A percentile compares a stretch with the other conserved stretches of the same genome.
Evolutionary conservation across 495 filamentous ascomycete genomes (phyloP).

Genomic region (Annulohypoxylon bovei): DNA sequence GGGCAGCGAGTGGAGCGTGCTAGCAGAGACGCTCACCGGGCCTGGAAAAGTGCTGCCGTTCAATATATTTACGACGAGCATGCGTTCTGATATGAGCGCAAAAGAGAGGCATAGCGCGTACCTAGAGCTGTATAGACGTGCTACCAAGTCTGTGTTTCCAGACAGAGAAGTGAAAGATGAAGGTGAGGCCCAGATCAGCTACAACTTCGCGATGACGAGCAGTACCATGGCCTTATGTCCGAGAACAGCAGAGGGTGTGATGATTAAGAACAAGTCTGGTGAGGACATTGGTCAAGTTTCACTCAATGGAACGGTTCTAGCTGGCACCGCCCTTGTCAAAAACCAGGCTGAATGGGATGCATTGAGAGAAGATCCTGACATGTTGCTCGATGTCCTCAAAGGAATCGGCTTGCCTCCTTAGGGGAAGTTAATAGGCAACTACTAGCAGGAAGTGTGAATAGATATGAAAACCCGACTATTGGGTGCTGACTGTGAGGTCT

Average conservation of each 20-base stretch:
- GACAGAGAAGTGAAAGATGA: slow-evolving; percentile 31
- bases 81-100: slow-evolving; percentile 41
- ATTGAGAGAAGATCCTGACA: slow-evolving; percentile 60
- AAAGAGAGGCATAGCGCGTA: slow-evolving; percentile 48
- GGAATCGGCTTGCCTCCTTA: slow-evolving; percentile 67
- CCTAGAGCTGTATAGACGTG: slow-evolving; percentile 63
- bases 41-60: slow-evolving; percentile 42
- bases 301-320: slow-evolving; percentile 81
- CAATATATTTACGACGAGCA: slow-evolving; percentile 40
- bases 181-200: slow-evolving; percentile 70
- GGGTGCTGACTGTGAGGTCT: not conserved
- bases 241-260: slow-evolving; percentile 58
- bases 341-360: slow-evolving; percentile 74
- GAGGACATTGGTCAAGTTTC: slow-evolving; percentile 65
- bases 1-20: slow-evolving; percentile 54
- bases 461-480: not conserved
- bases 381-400: slow-evolving; percentile 64
- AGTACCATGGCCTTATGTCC: slow-evolving; percentile 75
- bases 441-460: not conserved
- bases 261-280: slow-evolving; percentile 48
- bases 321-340: slow-evolving; percentile 86
- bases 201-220: slow-evolving; percentile 82
- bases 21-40: slow-evolving; percentile 61
- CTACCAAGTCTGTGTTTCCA: slow-evolving; percentile 48
- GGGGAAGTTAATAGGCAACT: not conserved